These are phyloP conservation scores for Pestalotiopsis sp. DNA, from an alignment of 2,329 filamentous ascomycete species.

Conservation along the genomic window DNA sequence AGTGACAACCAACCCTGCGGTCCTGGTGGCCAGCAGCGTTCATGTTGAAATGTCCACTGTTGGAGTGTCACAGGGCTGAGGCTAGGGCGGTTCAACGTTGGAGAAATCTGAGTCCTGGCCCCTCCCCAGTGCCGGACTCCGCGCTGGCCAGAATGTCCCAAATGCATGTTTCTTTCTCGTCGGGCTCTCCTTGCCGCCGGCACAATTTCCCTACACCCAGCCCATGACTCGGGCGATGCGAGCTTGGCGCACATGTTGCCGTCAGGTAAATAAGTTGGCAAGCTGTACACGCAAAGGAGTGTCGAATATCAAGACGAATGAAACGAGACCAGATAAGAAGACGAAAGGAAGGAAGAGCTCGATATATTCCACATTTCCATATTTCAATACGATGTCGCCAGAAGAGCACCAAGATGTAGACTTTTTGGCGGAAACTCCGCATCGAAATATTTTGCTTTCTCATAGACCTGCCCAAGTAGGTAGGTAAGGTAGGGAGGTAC, in stretches of 20 bases:
- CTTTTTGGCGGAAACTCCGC: too few species aligned
- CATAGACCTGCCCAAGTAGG: neutral
- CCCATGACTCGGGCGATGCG: neutral
- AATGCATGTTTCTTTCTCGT: neutral
- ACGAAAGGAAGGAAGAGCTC: too few species aligned
- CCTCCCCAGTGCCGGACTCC: neutral
- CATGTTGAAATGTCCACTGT: neutral
- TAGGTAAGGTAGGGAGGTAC: neutral
- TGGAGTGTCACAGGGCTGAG: constrained; percentile 7
- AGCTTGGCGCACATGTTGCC: neutral
- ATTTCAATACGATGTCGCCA: too few species aligned
- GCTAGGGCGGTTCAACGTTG: constrained; percentile 5
- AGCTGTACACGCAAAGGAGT: neutral
- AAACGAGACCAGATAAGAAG: too few species aligned
- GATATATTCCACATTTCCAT: too few species aligned
- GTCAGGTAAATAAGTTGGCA: neutral
- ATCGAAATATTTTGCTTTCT: neutral
- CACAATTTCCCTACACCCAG: neutral
- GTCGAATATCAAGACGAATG: too few species aligned
- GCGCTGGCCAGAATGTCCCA: neutral
- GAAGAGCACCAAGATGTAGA: too few species aligned
- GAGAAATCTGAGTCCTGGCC: neutral
- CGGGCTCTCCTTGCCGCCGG: neutral
- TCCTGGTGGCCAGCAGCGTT: neutral
- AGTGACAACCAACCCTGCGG: too few species aligned